Evolutionary conservation across 2,329 filamentous ascomycete species (phyloP).

Genomic region (Fusarium sp.): DNA sequence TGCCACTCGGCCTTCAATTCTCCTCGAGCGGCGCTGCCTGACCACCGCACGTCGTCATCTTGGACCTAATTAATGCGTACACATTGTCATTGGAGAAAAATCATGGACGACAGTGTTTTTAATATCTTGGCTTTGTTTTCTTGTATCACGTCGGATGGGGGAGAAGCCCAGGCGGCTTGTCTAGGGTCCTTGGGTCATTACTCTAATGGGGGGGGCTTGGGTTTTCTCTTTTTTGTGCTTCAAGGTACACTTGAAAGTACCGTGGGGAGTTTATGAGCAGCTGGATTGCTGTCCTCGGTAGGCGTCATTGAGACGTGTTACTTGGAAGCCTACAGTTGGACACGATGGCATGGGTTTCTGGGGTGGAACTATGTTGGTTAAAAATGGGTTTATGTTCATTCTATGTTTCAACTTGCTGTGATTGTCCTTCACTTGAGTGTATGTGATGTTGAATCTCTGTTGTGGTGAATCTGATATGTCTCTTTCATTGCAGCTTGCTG

Average conservation of each 20-base stretch:
- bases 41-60: slow-evolving; percentile 46
- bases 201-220: slow-evolving; percentile 44
- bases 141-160: slow-evolving; percentile 45
- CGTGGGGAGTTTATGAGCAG: slow-evolving; percentile 45
- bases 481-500: too few species aligned
- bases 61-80: slow-evolving; percentile 52
- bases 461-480: too few species aligned
- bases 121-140: slow-evolving; percentile 43
- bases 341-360: slow-evolving; percentile 43
- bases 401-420: background rate
- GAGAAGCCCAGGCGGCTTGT: slow-evolving; percentile 55
- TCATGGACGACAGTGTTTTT: slow-evolving; percentile 47
- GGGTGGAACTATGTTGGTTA: slow-evolving; percentile 36
- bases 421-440: background rate
- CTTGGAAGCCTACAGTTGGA: slow-evolving; percentile 43
- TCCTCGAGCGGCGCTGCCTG: slow-evolving; percentile 37
- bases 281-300: slow-evolving; percentile 39
- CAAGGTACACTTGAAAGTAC: slow-evolving; percentile 31
- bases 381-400: slow-evolving; percentile 43
- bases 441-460: background rate
- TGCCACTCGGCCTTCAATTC: slow-evolving; percentile 45
- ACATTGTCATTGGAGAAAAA: slow-evolving; percentile 50
- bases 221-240: slow-evolving; percentile 31
- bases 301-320: slow-evolving; percentile 34
- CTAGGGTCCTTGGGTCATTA: slow-evolving; percentile 44